Evolutionary conservation across 768 basidiomycete genomes (phyloP).

Genomic region (Epithele typhae): DNA sequence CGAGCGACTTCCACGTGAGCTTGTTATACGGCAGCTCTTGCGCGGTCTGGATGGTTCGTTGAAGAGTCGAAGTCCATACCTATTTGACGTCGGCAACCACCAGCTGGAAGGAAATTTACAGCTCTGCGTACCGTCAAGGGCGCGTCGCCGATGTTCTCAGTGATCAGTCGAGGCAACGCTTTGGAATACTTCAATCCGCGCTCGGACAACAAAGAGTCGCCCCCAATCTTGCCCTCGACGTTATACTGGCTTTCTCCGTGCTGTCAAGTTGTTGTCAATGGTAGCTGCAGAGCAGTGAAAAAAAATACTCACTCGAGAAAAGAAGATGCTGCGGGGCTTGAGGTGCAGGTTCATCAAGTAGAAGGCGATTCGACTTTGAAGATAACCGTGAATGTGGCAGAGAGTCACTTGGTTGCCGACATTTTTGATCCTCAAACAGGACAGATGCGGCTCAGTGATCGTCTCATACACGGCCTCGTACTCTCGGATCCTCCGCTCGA

Average conservation of each 20-base stretch:
- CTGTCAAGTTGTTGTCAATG: slow-evolving; percentile 34
- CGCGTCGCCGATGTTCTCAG: slow-evolving; percentile 86
- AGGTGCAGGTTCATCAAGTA: slow-evolving; percentile 98
- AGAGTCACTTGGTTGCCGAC: slow-evolving; percentile 88
- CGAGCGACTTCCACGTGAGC: slow-evolving; percentile 97
- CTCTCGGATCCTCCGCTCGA: slow-evolving; percentile 82
- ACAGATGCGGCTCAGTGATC: slow-evolving; percentile 85
- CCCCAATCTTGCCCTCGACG: slow-evolving; percentile 94
- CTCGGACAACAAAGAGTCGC: slow-evolving; percentile 86
- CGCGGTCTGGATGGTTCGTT: slow-evolving; percentile 89
- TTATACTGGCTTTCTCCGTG: slow-evolving; percentile 99
- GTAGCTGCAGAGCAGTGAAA: too few species aligned
- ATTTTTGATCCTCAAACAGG: slow-evolving; percentile 89
- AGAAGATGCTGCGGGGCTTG: slow-evolving; percentile 93
- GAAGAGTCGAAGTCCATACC: slow-evolving; percentile 99
- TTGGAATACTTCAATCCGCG: slow-evolving; percentile 82
- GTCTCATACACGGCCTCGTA: slow-evolving; percentile 97
- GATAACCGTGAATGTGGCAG: slow-evolving; percentile 86
- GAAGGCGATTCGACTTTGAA: slow-evolving; percentile 96
- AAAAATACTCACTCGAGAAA: slow-evolving; percentile 76
- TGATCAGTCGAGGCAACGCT: slow-evolving; percentile 84
- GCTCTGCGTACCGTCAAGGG: slow-evolving; percentile 64
- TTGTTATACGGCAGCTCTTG: slow-evolving; percentile 80
- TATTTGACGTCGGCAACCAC: slow-evolving; percentile 24
- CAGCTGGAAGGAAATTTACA: not conserved